Conservation (phyloP, 1,139 yeast genomes). For the Sugiyamaella pinicola region DNA sequence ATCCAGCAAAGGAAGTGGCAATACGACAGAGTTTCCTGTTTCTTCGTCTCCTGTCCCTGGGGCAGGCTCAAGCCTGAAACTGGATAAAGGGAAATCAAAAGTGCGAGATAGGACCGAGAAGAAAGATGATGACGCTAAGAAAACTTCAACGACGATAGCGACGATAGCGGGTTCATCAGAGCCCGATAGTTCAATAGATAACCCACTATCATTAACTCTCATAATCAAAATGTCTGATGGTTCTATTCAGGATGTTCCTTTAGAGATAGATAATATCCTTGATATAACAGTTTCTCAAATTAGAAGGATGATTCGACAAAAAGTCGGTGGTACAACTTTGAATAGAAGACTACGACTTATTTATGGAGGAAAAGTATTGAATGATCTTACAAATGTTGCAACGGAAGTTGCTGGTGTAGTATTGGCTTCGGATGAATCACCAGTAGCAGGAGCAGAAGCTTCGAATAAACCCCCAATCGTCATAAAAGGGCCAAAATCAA, state of each 20-base stretch:
- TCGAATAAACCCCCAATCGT: constrained; percentile 8
- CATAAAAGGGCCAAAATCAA: constrained; percentile 28
- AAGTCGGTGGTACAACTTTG: constrained; percentile 40
- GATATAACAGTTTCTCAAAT: constrained; percentile 49
- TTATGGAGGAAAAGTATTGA: constrained; percentile 70
- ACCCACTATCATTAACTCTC: constrained; percentile 35
- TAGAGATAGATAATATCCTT: constrained; percentile 46
- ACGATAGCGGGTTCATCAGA: neutral
- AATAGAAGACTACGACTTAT: constrained; percentile 67
- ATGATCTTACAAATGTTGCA: constrained; percentile 58
- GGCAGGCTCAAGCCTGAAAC: constrained; percentile 8
- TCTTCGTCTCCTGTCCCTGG: neutral
- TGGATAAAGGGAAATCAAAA: constrained; percentile 15
- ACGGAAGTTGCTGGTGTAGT: constrained; percentile 47
- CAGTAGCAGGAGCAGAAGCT: constrained; percentile 10
- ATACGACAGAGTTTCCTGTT: neutral
- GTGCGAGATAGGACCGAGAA: constrained; percentile 3
- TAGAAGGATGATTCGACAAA: constrained; percentile 47
- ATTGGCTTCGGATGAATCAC: constrained; percentile 31
- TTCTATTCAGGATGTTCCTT: constrained; percentile 47
- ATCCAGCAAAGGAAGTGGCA: neutral
- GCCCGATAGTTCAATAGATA: too few relatives aligned
- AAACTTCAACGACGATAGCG: neutral
- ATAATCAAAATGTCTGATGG: constrained; percentile 57
- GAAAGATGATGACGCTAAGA: neutral